Conservation (phyloP, 129 eudicot species). For the carrot (Daucus carota) region DH1_v3.0 NC_030389.2:32930501-32931000, state of each 20-base stretch:
- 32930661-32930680: no score
- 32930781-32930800: neutral
- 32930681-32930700: neutral
- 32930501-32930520: neutral
- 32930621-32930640: no score
- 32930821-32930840: neutral
- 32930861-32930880: neutral
- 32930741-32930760: neutral
- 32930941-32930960: neutral
- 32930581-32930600: neutral
- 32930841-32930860: neutral
- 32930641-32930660: neutral
- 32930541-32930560: neutral
- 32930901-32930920: neutral
- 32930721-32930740: neutral
- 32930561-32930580: neutral
- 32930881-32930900: neutral
- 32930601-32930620: neutral
- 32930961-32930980: constrained; percentile 20
- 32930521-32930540: neutral
- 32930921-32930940: neutral
- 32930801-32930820: neutral
- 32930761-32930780: neutral
- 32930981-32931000: constrained; percentile 99
- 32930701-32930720: neutral